Evolutionary conservation across 495 filamentous ascomycete species (phyloP), one percentile per base, ranked within the genome.

Genomic region (Penicillium nucicola): DNA sequence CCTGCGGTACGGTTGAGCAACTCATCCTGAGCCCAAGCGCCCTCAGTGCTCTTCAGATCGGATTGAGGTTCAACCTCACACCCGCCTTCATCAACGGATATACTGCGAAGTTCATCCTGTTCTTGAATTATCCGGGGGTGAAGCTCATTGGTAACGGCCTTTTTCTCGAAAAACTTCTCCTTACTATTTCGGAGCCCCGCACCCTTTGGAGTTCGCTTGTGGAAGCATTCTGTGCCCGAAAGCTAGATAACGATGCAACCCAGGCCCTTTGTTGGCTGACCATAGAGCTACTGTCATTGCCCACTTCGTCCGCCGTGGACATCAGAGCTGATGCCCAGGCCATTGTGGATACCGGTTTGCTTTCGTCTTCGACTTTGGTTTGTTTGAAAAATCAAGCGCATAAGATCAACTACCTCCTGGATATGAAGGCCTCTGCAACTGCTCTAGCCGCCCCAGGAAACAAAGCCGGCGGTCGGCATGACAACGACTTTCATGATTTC

Each of bases 401-500:
- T 8, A 79, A 72, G 50, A 74, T 84, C 40, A 65, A 77, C 32
- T 62, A 79, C 42, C 45, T 70, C 5, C 22, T 79, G 0, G 42
- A 55, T 1, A 65, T 61, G 32, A 61, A 56, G 28, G 50, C 64
- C 0, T 53, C 58, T 22, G 48, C 10, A 4, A 37, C 32, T 12
- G 9, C 36, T 1, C 18, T 18, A 4, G 25, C 55, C 23, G 45
- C 35, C 1, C n/a, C n/a, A n/a, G 64, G 58, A 0, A 42, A 20
- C 15, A 62, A 52, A 1, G 80, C 86, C 3, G 88, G 88, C 3
- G 88, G 89, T 0, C 78, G 89, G 0, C 88, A 95, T 57, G 85
- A 95, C 57, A 92, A 95, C 57, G 89, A 92, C 58, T 78, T 76
- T 57, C 66, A 41, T 0, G 77, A 87, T 47, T 84, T 84, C 55